phyloP scores from a whole-genome alignment of 768 basidiomycete genomes.

The Phylloporus sp. region DNA sequence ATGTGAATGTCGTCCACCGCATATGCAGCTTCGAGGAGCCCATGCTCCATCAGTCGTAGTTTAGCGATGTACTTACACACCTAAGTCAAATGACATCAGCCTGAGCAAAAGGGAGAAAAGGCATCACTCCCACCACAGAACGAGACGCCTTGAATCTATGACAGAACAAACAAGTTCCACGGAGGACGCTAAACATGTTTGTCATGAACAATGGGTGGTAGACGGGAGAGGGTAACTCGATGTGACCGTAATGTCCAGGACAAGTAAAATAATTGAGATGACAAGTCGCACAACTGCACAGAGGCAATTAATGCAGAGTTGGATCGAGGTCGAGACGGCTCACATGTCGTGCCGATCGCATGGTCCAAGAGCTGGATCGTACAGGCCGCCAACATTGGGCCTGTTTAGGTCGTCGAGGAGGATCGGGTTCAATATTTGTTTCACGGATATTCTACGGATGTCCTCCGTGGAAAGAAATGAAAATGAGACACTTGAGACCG shows the following conservation, averaged over 20 bases:
- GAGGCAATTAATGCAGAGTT: slow-evolving; percentile 4
- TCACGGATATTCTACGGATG: slow-evolving; percentile 91
- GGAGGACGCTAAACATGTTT: slow-evolving; percentile 82
- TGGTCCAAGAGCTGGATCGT: slow-evolving; percentile 94
- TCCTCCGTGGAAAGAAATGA: slow-evolving; percentile 88
- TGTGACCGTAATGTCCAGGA: slow-evolving; percentile 98
- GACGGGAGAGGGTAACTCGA: slow-evolving; percentile 91
- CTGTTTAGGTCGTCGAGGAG: slow-evolving; percentile 91
- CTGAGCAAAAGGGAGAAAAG: slow-evolving; percentile 9
- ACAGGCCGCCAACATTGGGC: slow-evolving; percentile 88
- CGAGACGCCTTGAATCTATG: slow-evolving; percentile 83
- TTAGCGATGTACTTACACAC: slow-evolving; percentile 82
- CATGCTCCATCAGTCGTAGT: slow-evolving; percentile 83
- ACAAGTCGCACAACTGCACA: slow-evolving; percentile 84
- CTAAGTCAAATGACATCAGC: slow-evolving; percentile 37
- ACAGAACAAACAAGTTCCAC: slow-evolving; percentile 90
- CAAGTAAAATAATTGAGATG: slow-evolving; percentile 90
- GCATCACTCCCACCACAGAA: slow-evolving; percentile 51
- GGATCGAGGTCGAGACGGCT: slow-evolving; percentile 31
- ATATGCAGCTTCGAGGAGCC: slow-evolving; percentile 78
- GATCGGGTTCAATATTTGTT: slow-evolving; percentile 91
- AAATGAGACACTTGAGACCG: slow-evolving; percentile 82
- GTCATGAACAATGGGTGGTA: slow-evolving; percentile 96
- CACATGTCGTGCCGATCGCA: slow-evolving; percentile 87
- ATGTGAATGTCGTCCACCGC: slow-evolving; percentile 67